phyloP scores from a whole-genome alignment of 495 filamentous ascomycete genomes.

The Umbilicaria muhlenbergii region DNA sequence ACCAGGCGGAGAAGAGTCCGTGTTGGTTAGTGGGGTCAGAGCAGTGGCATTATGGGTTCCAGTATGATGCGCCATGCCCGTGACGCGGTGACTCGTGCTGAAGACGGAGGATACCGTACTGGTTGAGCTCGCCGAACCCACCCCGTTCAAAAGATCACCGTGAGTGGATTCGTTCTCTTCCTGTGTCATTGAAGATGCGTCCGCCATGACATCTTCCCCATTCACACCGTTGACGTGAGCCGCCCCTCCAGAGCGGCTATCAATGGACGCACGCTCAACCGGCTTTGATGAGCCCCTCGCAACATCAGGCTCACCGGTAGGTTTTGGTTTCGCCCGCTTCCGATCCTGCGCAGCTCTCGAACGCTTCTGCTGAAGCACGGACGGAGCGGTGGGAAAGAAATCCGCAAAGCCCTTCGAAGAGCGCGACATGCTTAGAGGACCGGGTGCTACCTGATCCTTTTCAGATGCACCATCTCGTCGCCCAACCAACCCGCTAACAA shows the following conservation, averaged over 20 bases:
- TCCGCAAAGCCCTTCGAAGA: constrained; percentile 71
- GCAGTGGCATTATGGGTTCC: constrained; percentile 34
- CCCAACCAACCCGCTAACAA: neutral
- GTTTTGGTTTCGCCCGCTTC: constrained; percentile 19
- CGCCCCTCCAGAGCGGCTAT: neutral
- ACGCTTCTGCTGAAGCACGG: constrained; percentile 42
- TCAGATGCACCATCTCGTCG: constrained; percentile 9
- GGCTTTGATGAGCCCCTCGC: constrained; percentile 9
- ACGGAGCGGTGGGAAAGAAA: constrained; percentile 80
- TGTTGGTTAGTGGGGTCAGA: constrained; percentile 61
- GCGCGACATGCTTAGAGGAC: constrained; percentile 54
- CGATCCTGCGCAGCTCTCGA: constrained; percentile 27
- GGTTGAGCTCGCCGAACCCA: constrained; percentile 50
- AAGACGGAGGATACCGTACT: constrained; percentile 49
- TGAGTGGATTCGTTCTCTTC: constrained; percentile 43
- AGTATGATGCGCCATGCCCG: constrained; percentile 29
- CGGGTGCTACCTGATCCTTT: constrained; percentile 6
- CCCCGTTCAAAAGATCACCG: constrained; percentile 46
- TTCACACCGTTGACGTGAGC: neutral
- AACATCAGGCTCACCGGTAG: constrained; percentile 18
- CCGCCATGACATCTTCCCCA: constrained; percentile 1
- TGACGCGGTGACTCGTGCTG: constrained; percentile 25
- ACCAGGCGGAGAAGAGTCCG: constrained; percentile 57
- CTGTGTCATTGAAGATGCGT: constrained; percentile 10
- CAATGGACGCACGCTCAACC: neutral